Percentiles rank a stretch among this genome's conserved stretches.
phyloP scores from a whole-genome alignment of 306 rosid species.

The Medicago ruthenica region DNA sequence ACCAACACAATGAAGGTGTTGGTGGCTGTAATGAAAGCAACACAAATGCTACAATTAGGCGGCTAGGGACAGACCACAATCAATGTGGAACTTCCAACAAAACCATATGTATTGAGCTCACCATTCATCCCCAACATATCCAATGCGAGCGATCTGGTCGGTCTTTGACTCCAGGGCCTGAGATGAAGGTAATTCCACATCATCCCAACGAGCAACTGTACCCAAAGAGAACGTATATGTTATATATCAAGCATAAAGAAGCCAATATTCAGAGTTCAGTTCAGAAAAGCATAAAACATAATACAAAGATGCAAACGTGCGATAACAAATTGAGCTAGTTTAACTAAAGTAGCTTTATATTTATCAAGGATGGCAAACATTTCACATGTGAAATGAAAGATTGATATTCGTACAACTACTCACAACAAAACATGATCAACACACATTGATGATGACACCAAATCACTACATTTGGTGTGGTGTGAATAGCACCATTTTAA shows the following conservation, averaged over 20 bases:
- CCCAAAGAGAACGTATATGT: conserved; percentile 31
- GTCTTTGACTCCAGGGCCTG: conserved; percentile 45
- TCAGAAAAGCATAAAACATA: background rate
- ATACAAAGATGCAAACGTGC: background rate
- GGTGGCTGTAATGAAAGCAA: too few relatives aligned
- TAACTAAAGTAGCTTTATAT: background rate
- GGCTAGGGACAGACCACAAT: too few relatives aligned
- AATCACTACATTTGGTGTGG: background rate
- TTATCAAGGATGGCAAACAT: background rate
- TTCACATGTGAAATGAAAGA: background rate
- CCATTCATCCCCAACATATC: conserved; percentile 89
- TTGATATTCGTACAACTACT: background rate
- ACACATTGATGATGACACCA: background rate
- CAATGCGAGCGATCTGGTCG: conserved; percentile 53
- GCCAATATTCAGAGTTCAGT: background rate
- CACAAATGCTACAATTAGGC: too few relatives aligned
- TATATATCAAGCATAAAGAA: conserved; percentile 7
- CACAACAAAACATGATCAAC: background rate
- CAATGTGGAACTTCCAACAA: too few relatives aligned
- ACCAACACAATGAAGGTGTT: too few relatives aligned
- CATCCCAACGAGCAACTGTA: conserved; percentile 92
- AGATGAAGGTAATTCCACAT: conserved; percentile 55
- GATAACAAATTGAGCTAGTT: background rate
- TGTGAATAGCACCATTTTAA: background rate
- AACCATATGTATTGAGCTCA: conserved; percentile 45